Evolutionary conservation across 352 stramenopile species (phyloP), one percentile per base, ranked within the genome.

Genomic region (Pythium chondricola): DNA sequence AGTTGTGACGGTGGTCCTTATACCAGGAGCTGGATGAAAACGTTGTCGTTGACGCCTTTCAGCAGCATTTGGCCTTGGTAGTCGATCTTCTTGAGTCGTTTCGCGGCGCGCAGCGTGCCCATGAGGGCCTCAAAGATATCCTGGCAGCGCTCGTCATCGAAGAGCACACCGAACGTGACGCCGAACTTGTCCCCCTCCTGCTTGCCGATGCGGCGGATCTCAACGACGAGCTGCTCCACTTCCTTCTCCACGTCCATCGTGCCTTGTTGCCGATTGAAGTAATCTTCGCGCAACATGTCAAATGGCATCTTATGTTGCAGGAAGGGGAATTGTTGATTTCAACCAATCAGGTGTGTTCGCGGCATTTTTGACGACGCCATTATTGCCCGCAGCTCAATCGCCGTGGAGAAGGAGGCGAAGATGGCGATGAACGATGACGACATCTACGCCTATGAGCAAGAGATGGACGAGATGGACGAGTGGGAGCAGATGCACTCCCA

Each of bases 401-500:
- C 20, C 24, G 25, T 3, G 31, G 20, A 1, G 22, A 25, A 18
- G 5, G 31, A 8, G n/a, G 18, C 21, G 32, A 29, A 47, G 31
- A 40, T 54, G 40, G 48, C 29, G 39, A 87, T 82, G 63, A 68
- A 67, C 53, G 79, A 88, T 64, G 72, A 80, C 10, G 74, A 88
- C 35, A 67, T 87, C 46, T 84, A 81, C 38, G 74, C 79, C 61
- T 87, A 77, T 57, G 76, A 93, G 64, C 67, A 86, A 56, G 80
- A 93, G 64, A 55, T 89, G 32, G 46, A 79, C 24, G 74, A 83
- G 53, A 61, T 71, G 52, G 80, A 93, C 39, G 82, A 95, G 58
- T 94, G 83, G 83, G 83, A 93, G 43, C 52, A 60, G n/a, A 86
- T 88, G 69, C 77, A 91, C 32, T 71, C 63, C 17, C 67, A 86